phyloP scores from a whole-genome alignment of 1,284 basidiomycete genomes.

The Cryptococcus floricola region DNA sequence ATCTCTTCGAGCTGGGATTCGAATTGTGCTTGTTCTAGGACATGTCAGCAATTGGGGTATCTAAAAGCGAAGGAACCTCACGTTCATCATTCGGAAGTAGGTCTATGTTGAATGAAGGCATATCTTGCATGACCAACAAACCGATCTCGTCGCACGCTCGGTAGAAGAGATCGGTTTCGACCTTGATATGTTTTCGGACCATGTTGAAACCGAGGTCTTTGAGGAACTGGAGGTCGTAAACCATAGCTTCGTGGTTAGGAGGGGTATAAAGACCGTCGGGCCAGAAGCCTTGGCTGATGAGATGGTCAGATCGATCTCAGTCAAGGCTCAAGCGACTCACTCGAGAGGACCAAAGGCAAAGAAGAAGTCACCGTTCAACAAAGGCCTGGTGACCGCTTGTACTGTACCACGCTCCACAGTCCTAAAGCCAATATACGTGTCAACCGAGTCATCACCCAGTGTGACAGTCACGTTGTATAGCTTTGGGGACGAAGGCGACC shows the following conservation, averaged over 20 bases:
- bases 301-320: background rate
- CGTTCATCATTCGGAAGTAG: constrained; percentile 8
- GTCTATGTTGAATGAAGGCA: constrained; percentile 8
- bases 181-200: constrained; percentile 27
- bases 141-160: constrained; percentile 23
- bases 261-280: constrained; percentile 24
- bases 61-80: constrained; percentile 1
- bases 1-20: constrained; percentile 15
- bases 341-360: constrained; percentile 24
- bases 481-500: too few relatives aligned
- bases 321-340: constrained; percentile 5
- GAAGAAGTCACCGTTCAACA: constrained; percentile 18
- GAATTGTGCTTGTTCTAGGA: constrained; percentile 19
- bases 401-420: constrained; percentile 9
- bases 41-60: too few relatives aligned
- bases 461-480: too few relatives aligned
- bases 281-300: constrained; percentile 23
- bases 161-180: constrained; percentile 22
- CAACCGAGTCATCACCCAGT: too few relatives aligned
- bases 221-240: constrained; percentile 17
- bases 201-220: constrained; percentile 23
- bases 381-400: background rate
- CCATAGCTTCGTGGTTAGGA: constrained; percentile 20
- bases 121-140: constrained; percentile 23
- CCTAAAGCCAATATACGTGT: background rate